These are phyloP conservation scores for Diplodia scrobiculata DNA, from an alignment of 2,329 filamentous ascomycete genomes.

Conservation along the genomic window DNA sequence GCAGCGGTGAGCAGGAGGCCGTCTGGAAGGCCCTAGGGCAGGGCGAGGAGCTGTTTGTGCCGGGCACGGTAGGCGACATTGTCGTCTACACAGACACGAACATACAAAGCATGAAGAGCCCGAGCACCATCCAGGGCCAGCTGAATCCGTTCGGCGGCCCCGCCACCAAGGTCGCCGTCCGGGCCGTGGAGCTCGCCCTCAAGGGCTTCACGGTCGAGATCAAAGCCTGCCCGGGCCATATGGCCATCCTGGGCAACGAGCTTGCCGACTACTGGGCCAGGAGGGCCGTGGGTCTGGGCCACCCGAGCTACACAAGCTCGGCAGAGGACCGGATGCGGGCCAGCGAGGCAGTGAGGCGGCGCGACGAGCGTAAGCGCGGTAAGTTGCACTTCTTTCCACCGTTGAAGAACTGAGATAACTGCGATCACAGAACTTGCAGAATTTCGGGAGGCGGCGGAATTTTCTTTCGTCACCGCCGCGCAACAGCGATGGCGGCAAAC, in stretches of 20 bases:
- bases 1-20: neutral
- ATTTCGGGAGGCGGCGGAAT: too few relatives aligned
- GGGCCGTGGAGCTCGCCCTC: neutral
- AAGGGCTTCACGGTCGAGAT: neutral
- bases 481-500: neutral
- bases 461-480: too few relatives aligned
- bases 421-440: neutral
- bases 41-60: neutral
- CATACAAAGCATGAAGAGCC: neutral
- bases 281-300: neutral
- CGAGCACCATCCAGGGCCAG: neutral
- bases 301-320: neutral
- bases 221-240: neutral
- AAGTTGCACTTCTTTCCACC: neutral
- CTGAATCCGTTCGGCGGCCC: neutral
- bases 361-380: neutral
- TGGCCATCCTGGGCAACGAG: neutral
- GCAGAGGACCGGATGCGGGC: neutral
- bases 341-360: neutral
- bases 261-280: slow-evolving; percentile 8
- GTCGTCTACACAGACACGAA: neutral
- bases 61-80: neutral
- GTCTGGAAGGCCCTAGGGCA: neutral
- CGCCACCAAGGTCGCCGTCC: neutral
- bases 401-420: neutral